Conservation (phyloP, 2,329 filamentous ascomycete genomes). For the Cytospora mali region DNA sequence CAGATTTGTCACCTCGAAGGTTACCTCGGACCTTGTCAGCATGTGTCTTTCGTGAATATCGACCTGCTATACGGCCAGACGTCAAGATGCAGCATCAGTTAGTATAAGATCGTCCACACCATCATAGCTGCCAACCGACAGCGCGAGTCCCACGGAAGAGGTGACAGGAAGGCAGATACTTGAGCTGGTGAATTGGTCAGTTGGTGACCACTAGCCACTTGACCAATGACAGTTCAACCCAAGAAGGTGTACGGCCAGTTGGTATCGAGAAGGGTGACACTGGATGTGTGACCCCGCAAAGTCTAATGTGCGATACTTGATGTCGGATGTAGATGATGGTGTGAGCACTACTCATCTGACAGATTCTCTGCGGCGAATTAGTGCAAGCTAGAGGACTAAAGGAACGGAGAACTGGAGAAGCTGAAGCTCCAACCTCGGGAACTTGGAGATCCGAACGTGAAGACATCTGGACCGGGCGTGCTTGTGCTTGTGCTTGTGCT, state of each 20-base stretch:
- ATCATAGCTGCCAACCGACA: conserved; percentile 4
- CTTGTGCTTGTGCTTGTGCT: no score
- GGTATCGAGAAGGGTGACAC: not conserved
- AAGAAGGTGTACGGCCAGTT: conserved; percentile 2
- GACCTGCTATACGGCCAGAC: no score
- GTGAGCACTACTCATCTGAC: conserved; percentile 3
- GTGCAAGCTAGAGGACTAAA: not conserved
- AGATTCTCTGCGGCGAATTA: not conserved
- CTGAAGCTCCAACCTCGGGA: no score
- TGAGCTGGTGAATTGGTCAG: conserved; percentile 1
- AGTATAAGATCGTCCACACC: not conserved
- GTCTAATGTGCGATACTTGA: conserved; percentile 4
- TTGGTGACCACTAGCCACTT: not conserved
- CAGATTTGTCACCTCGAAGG: no score
- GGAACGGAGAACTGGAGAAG: no score
- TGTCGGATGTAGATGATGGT: not conserved
- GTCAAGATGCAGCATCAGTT: not conserved
- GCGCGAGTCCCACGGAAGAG: not conserved
- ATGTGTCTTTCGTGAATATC: no score
- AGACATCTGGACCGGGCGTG: no score
- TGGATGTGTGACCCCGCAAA: conserved; percentile 11
- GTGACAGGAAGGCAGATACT: no score
- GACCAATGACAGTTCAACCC: conserved; percentile 1
- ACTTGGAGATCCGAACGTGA: no score
- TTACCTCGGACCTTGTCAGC: no score